phyloP scores from a whole-genome alignment of 805 yeast genomes.

The Wickerhamomyces strasburgensis region DNA sequence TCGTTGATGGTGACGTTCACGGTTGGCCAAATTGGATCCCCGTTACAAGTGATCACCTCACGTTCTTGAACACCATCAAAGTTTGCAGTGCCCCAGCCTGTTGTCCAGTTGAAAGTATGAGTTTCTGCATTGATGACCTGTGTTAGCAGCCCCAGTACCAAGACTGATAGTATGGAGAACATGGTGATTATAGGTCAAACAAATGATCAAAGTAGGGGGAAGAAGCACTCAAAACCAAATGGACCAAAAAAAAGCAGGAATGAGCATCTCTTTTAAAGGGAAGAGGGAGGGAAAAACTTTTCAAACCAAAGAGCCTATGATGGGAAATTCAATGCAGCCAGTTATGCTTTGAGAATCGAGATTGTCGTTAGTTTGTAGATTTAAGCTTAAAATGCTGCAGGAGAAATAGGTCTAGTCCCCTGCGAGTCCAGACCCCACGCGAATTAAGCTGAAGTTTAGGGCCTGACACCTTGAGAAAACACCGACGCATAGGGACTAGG shows the following conservation, averaged over 20 bases:
- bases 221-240: too few species aligned
- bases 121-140: conserved; percentile 29
- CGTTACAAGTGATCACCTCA: conserved; percentile 41
- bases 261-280: neutral
- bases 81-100: conserved; percentile 49
- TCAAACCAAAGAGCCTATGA: neutral
- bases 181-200: too few species aligned
- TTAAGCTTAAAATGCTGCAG: too few species aligned
- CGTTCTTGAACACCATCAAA: conserved; percentile 37
- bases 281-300: neutral
- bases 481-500: too few species aligned
- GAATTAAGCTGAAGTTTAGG: too few species aligned
- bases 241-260: neutral
- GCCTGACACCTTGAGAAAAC: too few species aligned
- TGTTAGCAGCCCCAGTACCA: neutral
- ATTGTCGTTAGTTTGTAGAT: neutral
- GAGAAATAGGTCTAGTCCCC: too few species aligned
- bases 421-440: too few species aligned
- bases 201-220: too few species aligned
- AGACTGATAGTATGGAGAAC: neutral
- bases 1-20: conserved; percentile 77
- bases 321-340: too few species aligned
- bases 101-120: conserved; percentile 59
- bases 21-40: conserved; percentile 80
- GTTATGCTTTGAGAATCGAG: too few species aligned